Evolutionary conservation across 2,329 filamentous ascomycete genomes (phyloP), one percentile per base, ranked within the genome.

Genomic region (Trichoderma endophyticum): DNA sequence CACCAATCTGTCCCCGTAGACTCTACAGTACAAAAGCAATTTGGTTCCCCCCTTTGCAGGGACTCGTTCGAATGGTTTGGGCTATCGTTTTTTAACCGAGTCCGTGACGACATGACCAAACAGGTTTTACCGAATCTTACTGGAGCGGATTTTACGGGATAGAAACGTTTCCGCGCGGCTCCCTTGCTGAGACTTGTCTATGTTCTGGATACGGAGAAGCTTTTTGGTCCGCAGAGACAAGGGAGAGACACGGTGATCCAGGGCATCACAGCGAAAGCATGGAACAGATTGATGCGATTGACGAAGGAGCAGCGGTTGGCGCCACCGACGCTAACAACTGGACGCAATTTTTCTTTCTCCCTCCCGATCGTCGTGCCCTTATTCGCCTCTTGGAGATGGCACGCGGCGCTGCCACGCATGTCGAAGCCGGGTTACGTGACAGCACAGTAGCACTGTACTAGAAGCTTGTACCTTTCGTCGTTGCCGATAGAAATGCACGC

Each of bases 31-130:
- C 54, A 54, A 36, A 66, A 51, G n/a, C 51, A 36, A 66, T 26
- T 28, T 28, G 62, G 24, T n/a, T 39, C 66, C 56, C 66, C 63
- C 63, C 63, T 69, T 69, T 69, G 66, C 66, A 69, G n/a, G 66
- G 65, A 26, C 57, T 69, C 34, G 43, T 51, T 51, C 54, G 34
- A 66, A 56, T 71, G 30, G 39, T 51, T 51, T 67, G 62, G 62
- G 15, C 30, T 21, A 67, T 59, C 62, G 36, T 36, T 57, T 66
- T 57, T 57, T 69, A 61, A 36, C 57, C 66, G 66, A 69, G 66
- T 69, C 24, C 28, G 66, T 51, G 56, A 69, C 57, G 66, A 62
- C 34, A 51, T 69, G 39, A 39, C 26, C 15, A 11, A 62, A 24
- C 26, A 24, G 43, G 60, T 34, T 66, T 60, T 32, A 28, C 69